Conservation (phyloP, 176 grass and related monocot genomes). For the Tillandsia fasciculata region DNA sequence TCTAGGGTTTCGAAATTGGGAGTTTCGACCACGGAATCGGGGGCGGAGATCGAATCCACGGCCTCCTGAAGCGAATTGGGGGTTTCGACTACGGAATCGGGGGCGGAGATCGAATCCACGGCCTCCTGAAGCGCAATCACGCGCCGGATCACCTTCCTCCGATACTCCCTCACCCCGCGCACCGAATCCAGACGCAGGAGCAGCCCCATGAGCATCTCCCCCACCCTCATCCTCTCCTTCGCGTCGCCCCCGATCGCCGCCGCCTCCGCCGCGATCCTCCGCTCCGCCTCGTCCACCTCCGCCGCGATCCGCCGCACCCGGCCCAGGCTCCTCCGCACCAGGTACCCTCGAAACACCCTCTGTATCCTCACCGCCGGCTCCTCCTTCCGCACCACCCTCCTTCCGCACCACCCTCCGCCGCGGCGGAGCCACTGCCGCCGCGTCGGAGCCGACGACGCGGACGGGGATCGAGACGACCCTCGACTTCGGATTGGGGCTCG, state of each 20-base stretch:
- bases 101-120: slow-evolving; percentile 37
- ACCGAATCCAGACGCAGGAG: slow-evolving; percentile 53
- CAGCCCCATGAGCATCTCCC: slow-evolving; percentile 45
- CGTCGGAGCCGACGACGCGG: neutral
- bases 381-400: neutral
- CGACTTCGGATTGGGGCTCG: neutral
- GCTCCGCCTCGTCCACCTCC: slow-evolving; percentile 30
- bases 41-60: slow-evolving; percentile 37
- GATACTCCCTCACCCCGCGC: slow-evolving; percentile 46
- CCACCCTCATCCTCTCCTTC: slow-evolving; percentile 20
- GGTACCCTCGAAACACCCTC: slow-evolving; percentile 39
- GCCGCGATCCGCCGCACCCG: slow-evolving; percentile 23
- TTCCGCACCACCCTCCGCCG: neutral
- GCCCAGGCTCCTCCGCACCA: slow-evolving; percentile 38
- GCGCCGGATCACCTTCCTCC: slow-evolving; percentile 40
- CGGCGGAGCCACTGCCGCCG: neutral
- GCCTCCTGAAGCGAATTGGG: slow-evolving; percentile 38
- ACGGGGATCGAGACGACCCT: neutral
- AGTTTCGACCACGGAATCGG: neutral
- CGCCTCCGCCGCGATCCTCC: neutral
- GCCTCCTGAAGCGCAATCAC: slow-evolving; percentile 62
- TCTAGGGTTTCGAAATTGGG: neutral
- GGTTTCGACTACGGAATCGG: neutral
- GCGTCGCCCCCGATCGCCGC: slow-evolving; percentile 14
- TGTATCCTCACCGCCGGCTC: slow-evolving; percentile 34